Conservation (phyloP, 2,329 filamentous ascomycete genomes). For the Paracoccidioides lutzii region DNA sequence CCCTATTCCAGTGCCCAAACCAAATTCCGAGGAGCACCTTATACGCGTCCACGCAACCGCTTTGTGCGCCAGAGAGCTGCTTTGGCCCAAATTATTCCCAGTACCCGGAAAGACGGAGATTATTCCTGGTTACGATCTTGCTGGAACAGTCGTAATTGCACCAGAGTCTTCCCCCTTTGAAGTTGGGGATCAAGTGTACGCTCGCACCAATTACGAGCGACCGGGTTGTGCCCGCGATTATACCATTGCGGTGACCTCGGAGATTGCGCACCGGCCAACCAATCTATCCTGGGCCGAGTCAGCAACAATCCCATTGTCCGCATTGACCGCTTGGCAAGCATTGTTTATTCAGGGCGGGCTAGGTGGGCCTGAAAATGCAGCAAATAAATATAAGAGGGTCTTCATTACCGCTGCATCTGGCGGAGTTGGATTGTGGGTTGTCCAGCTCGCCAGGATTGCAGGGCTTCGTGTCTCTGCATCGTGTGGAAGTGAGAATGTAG, state of each 20-base stretch:
- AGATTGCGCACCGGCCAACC: slow-evolving; percentile 26
- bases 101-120: slow-evolving; percentile 14
- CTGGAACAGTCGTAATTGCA: slow-evolving; percentile 26
- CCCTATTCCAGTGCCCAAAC: slow-evolving; percentile 14
- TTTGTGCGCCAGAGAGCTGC: slow-evolving; percentile 32
- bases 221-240: slow-evolving; percentile 29
- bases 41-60: slow-evolving; percentile 29
- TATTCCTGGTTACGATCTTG: slow-evolving; percentile 33
- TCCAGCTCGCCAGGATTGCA: slow-evolving; percentile 20
- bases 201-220: slow-evolving; percentile 23
- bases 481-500: slow-evolving; percentile 26
- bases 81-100: slow-evolving; percentile 28
- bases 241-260: slow-evolving; percentile 21
- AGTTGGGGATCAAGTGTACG: slow-evolving; percentile 28
- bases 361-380: slow-evolving; percentile 9
- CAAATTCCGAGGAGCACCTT: slow-evolving; percentile 23
- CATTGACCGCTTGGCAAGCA: slow-evolving; percentile 34
- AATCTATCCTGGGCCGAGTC: slow-evolving; percentile 26
- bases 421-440: slow-evolving; percentile 33
- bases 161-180: slow-evolving; percentile 27
- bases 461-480: slow-evolving; percentile 30
- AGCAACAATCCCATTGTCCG: slow-evolving; percentile 29
- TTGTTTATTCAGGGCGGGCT: slow-evolving; percentile 28
- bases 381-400: slow-evolving; percentile 24
- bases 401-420: slow-evolving; percentile 35